These are phyloP conservation scores for Capronia americana DNA, from an alignment of 2,329 filamentous ascomycete species.

Conservation along the genomic window DNA sequence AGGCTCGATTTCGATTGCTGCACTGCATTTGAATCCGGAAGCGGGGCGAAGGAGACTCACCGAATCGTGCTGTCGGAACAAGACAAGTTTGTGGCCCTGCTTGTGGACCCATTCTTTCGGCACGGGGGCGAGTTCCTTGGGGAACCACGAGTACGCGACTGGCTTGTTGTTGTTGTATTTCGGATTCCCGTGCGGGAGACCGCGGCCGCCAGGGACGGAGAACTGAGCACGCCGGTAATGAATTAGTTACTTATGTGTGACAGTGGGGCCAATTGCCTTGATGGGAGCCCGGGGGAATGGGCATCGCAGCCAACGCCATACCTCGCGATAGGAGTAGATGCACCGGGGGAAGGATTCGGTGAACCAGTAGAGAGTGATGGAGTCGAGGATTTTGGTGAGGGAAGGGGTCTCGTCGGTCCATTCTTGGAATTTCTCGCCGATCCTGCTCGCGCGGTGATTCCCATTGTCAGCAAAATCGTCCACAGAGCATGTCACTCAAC, in stretches of 20 bases:
- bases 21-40: background rate
- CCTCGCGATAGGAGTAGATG: conserved; percentile 44
- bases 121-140: conserved; percentile 49
- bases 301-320: background rate
- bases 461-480: background rate
- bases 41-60: conserved; percentile 8
- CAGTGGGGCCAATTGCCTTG: no score
- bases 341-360: conserved; percentile 47
- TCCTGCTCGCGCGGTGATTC: conserved; percentile 41
- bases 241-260: background rate
- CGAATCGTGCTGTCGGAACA: conserved; percentile 26
- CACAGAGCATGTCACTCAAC: background rate
- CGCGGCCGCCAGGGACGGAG: conserved; percentile 9
- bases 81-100: conserved; percentile 34
- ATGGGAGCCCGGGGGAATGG: background rate
- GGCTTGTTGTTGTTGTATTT: conserved; percentile 52
- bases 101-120: conserved; percentile 43
- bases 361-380: conserved; percentile 48
- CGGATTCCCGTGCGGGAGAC: conserved; percentile 34
- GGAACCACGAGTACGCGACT: conserved; percentile 56
- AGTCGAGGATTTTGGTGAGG: conserved; percentile 44
- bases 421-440: conserved; percentile 48
- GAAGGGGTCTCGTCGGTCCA: conserved; percentile 47
- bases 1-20: background rate
- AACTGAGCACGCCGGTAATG: background rate